Base-by-base conservation (phyloP, 2,329 filamentous ascomycete species). In the Calonectria multiphialidica region DNA sequence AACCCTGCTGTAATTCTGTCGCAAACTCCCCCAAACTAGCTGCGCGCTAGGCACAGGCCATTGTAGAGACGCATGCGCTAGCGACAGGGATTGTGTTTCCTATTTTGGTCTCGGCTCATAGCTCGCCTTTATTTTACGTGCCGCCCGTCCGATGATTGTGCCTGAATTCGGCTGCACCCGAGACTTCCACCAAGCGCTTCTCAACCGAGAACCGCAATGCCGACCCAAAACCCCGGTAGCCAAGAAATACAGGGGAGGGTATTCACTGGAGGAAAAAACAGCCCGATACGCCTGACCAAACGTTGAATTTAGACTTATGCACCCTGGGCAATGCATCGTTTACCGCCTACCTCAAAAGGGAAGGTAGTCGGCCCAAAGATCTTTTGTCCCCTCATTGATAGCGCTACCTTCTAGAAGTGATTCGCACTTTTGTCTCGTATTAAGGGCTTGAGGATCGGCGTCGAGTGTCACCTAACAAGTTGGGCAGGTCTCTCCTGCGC, bases 241-340 rank as follows among this genome's bases (percentile, higher is more conserved):
- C 53, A 59, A 59, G 53, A n/a, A 37, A 18, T 59, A 33, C 35
- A 23, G 33, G 53, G 53, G 13, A 25, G 35, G 18, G 2, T 25
- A 59, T 37, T n/a, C 23, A 59, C 53, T 59, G 53, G 53, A 59
- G 53, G 53, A 40, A 59, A 59, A 59, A 40, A 42, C 40, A 7
- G 23, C 33, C 33, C 53, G 33, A 42, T 25, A 40, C 44, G 21
- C 44, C 44, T 47, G 44, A 13, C 53, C 35, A 59, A 37, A 59
- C 13, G 53, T 59, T 59, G 53, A 37, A 59, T 59, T 59, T 59
- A 59, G 53, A 59, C 53, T 59, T 59, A 40, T 59, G 53, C 53
- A 40, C 5, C 21, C 21, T 23, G 35, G 53, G 23, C 53, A 59
- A 59, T 59, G 53, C 53, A 59, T 40, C 6, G n/a, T 40, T 40